Base-by-base conservation (phyloP, 2,329 filamentous ascomycete genomes). In the Cladophialophora psammophila region DNA sequence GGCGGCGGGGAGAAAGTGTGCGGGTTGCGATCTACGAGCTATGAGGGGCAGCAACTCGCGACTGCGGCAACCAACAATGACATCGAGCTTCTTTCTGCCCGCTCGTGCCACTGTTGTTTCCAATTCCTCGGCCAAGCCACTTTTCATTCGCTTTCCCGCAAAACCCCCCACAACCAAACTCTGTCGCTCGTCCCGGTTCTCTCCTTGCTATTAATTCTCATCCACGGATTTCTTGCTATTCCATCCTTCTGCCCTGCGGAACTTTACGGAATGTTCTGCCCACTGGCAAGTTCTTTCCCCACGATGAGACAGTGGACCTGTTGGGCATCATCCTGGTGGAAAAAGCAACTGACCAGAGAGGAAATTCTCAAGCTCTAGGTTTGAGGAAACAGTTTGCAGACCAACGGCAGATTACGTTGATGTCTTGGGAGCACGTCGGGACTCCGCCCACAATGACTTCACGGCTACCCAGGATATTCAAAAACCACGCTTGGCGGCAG, bases 1-100 rank as follows among this genome's bases (percentile, higher is more conserved):
- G 57, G 57, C 42, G 42, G 31, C 50, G 26, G 34, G 56, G 38
- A 48, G 38, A 45, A 35, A 36, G 53, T 50, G 45, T 50, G 45
- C 2, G 26, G 26, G 26, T 26, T 26, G 26, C 3, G 26, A 26
- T 26, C 26, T 26, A 3, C 3, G 26, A 50, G 45, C 26, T 26
- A 3, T 26, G 26, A 50, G 45, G 45, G 45, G 45, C 45, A 50
- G 45, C 45, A 4, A 50, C 18, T 40, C 12, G 36, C 12, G 36
- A 40, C 36, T 50, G 45, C 18, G 4, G 45, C 20, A 50, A 50
- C 18, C 45, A 50, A 10, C 45, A 50, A 50, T 50, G 45, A 50
- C 45, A 50, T 50, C 45, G 45, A 50, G 45, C 45, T 50, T 50
- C 20, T 31, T 50, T 50, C 13, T 50, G 45, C 45, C 45, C 18